A percentile compares a stretch with the other conserved stretches of the same genome.
Evolutionary conservation across 345 rosid genomes (phyloP).

Genomic region (Sisymbrium irio): DNA sequence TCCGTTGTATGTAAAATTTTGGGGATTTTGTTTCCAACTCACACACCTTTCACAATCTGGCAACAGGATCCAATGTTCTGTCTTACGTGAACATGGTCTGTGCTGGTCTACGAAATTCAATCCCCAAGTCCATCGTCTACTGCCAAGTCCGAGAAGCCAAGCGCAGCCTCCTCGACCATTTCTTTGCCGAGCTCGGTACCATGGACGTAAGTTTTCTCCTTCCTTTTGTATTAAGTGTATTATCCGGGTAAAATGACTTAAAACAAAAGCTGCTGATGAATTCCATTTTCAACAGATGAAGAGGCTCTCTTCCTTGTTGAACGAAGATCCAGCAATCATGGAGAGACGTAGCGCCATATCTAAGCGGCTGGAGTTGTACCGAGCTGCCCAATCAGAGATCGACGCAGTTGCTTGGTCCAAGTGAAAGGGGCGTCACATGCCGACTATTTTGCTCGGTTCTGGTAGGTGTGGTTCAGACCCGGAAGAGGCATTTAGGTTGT

Average conservation of each 20-base stretch:
- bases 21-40: background rate
- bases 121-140: slow-evolving; percentile 90
- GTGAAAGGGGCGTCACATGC: slow-evolving; percentile 30
- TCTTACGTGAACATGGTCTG: slow-evolving; percentile 95
- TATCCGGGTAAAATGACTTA: slow-evolving; percentile 3
- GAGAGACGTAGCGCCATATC: slow-evolving; percentile 84
- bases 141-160: slow-evolving; percentile 99
- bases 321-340: slow-evolving; percentile 98
- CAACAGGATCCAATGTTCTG: slow-evolving; percentile 81
- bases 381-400: slow-evolving; percentile 86
- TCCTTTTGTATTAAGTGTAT: background rate
- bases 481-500: slow-evolving; percentile 9
- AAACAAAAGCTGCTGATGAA: background rate
- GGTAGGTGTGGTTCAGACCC: background rate
- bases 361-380: slow-evolving; percentile 87
- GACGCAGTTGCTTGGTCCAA: slow-evolving; percentile 97
- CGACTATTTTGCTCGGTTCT: slow-evolving; percentile 3
- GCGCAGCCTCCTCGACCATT: slow-evolving; percentile 84
- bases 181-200: slow-evolving; percentile 89
- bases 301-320: slow-evolving; percentile 70
- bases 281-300: slow-evolving; percentile 55
- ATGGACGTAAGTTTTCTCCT: slow-evolving; percentile 59
- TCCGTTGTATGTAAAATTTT: background rate
- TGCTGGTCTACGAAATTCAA: slow-evolving; percentile 78
- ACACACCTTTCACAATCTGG: slow-evolving; percentile 2